Conservation (phyloP, 2,329 filamentous ascomycete genomes). For the Lecanosticta acicola region DNA sequence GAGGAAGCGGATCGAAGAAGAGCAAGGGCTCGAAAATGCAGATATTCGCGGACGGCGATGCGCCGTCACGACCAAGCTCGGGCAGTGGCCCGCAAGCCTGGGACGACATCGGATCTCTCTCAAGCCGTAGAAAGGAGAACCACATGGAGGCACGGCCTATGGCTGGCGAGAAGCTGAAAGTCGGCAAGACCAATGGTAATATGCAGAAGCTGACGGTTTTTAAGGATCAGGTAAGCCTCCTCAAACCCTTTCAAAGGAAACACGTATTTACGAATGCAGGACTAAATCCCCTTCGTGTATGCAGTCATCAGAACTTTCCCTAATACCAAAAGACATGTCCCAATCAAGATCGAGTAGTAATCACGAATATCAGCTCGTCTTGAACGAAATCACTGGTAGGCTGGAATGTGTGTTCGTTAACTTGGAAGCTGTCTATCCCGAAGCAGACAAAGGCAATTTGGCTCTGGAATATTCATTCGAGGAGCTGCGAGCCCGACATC, state of each 20-base stretch:
- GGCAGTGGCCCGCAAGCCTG: constrained; percentile 65
- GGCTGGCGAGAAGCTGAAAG: constrained; percentile 85
- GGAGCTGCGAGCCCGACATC: constrained; percentile 72
- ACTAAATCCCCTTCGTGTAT: constrained; percentile 73
- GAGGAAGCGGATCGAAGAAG: constrained; percentile 50
- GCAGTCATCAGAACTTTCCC: constrained; percentile 38
- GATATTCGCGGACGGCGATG: constrained; percentile 73
- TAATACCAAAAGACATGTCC: constrained; percentile 28
- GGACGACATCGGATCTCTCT: constrained; percentile 83
- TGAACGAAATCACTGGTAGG: constrained; percentile 77
- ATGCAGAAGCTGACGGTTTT: constrained; percentile 84
- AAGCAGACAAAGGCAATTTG: constrained; percentile 53
- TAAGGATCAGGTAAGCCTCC: constrained; percentile 81
- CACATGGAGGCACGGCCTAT: constrained; percentile 77
- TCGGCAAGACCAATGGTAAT: constrained; percentile 71
- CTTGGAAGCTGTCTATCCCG: constrained; percentile 78
- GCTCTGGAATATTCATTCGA: constrained; percentile 79
- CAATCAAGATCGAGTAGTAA: constrained; percentile 22
- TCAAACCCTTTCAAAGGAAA: constrained; percentile 26
- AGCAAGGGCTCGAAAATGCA: constrained; percentile 74
- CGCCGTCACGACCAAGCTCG: constrained; percentile 47
- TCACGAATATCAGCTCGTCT: constrained; percentile 66
- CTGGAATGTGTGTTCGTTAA: constrained; percentile 84
- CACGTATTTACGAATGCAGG: constrained; percentile 83
- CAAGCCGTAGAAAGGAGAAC: constrained; percentile 93